phyloP scores from a whole-genome alignment of 2,329 filamentous ascomycete species.

The Harringtonia aguacate region DNA sequence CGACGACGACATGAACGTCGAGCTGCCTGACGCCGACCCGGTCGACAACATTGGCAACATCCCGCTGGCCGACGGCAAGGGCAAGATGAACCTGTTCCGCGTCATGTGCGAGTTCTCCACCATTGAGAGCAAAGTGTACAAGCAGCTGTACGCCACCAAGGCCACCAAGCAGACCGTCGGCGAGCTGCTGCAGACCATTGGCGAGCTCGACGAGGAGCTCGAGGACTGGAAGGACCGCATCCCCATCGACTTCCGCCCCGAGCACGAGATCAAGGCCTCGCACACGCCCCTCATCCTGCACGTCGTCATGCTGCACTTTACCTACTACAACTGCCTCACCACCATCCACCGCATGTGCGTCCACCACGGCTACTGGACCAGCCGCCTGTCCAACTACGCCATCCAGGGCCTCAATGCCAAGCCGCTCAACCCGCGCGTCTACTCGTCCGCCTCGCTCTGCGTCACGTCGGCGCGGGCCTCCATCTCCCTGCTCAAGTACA shows the following conservation, averaged over 20 bases:
- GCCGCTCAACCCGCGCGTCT: conserved; percentile 86
- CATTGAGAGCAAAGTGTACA: conserved; percentile 93
- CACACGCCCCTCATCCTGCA: conserved; percentile 92
- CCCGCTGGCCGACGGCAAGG: conserved; percentile 74
- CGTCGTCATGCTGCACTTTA: conserved; percentile 87
- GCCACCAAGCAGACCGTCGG: conserved; percentile 87
- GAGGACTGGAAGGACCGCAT: conserved; percentile 97
- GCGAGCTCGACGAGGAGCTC: conserved; percentile 78
- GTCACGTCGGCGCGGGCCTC: conserved; percentile 87
- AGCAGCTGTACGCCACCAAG: conserved; percentile 81
- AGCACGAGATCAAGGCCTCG: conserved; percentile 87
- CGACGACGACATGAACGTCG: conserved; percentile 80
- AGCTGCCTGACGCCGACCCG: conserved; percentile 83
- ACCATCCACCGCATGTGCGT: conserved; percentile 98
- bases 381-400: conserved; percentile 84
- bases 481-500: conserved; percentile 89
- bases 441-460: conserved; percentile 85
- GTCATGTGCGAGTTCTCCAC: conserved; percentile 84
- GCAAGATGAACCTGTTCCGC: conserved; percentile 90
- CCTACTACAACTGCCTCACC: conserved; percentile 95
- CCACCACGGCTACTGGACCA: conserved; percentile 97
- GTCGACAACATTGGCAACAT: conserved; percentile 92
- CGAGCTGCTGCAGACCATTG: conserved; percentile 88
- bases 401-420: conserved; percentile 87
- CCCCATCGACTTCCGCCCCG: conserved; percentile 90